These are phyloP conservation scores for Cucumis variabilis DNA, from an alignment of 331 rosid genomes.

Conservation along the genomic window DNA sequence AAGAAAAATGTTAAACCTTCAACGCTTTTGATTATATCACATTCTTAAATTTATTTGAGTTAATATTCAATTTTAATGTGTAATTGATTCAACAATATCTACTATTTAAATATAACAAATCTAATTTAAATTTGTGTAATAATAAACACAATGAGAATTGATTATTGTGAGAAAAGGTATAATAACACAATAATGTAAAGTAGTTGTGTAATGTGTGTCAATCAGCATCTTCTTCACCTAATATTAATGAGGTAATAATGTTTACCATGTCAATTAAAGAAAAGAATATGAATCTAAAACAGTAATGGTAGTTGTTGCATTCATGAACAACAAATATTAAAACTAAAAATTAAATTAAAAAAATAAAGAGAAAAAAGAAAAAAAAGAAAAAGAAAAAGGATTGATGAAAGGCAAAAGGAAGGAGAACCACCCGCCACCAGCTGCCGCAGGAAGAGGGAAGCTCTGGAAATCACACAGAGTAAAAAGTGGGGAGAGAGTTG, in stretches of 20 bases:
- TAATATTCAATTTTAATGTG: no score
- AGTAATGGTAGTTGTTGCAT: not conserved
- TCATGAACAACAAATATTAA: not conserved
- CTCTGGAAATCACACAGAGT: constrained; percentile 36
- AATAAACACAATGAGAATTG: not conserved
- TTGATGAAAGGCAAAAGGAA: not conserved
- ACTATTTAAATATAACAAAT: no score
- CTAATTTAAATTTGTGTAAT: no score
- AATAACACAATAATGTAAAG: constrained; percentile 11
- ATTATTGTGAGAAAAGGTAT: not conserved
- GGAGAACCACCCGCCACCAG: constrained; percentile 35
- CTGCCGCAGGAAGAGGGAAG: constrained; percentile 31
- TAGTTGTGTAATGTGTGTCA: constrained; percentile 26
- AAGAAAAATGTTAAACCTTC: no score
- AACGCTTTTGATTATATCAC: no score
- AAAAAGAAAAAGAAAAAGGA: not conserved
- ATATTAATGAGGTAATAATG: constrained; percentile 10
- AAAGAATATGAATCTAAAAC: not conserved
- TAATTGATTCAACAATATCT: no score
- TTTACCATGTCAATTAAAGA: not conserved
- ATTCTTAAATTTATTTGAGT: no score
- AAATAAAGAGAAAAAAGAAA: no score
- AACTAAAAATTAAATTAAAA: not conserved
- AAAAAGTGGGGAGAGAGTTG: constrained; percentile 57
- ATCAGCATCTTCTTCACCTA: constrained; percentile 25